Percentiles rank a stretch among this genome's conserved stretches.
Evolutionary conservation across 2,329 filamentous ascomycete genomes (phyloP).

Genomic region (Periconia digitata): DNA sequence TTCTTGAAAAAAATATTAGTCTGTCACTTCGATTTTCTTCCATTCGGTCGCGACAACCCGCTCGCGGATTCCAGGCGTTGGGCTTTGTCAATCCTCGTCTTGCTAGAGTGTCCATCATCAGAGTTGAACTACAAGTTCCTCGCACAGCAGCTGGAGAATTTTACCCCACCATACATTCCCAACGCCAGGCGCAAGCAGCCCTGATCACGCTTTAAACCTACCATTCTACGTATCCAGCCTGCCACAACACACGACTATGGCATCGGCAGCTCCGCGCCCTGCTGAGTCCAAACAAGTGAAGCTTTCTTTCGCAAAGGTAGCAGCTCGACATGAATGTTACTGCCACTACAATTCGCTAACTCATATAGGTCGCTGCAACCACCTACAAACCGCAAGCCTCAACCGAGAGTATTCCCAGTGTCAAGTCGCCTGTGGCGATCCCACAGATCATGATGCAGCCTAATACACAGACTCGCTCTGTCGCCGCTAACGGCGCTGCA

Average conservation of each 20-base stretch:
- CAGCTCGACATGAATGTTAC: too few species aligned
- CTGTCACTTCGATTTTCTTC: constrained; percentile 33
- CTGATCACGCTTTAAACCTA: background rate
- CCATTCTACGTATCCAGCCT: constrained; percentile 3
- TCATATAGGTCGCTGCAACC: constrained; percentile 44
- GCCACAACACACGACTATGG: constrained; percentile 23
- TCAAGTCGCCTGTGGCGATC: constrained; percentile 28
- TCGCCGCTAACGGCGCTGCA: constrained; percentile 17
- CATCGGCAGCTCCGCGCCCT: constrained; percentile 32
- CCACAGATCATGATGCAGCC: constrained; percentile 22
- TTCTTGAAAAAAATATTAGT: constrained; percentile 40
- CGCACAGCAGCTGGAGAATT: background rate
- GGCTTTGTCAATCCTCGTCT: constrained; percentile 22
- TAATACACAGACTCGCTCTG: constrained; percentile 23
- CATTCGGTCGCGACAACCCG: constrained; percentile 26
- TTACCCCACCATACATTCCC: background rate
- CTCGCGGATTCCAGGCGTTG: constrained; percentile 25
- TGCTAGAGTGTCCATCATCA: background rate
- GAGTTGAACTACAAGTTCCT: background rate
- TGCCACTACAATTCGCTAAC: constrained; percentile 14
- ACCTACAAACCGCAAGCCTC: constrained; percentile 35
- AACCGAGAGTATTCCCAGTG: constrained; percentile 26
- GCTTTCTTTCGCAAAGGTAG: constrained; percentile 79
- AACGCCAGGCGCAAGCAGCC: background rate
- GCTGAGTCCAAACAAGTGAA: constrained; percentile 45